Evolutionary conservation across 192 early-diverging fungal genomes (phyloP), one percentile per base, ranked within the genome.

Genomic region (Entomortierella beljakovae): DNA sequence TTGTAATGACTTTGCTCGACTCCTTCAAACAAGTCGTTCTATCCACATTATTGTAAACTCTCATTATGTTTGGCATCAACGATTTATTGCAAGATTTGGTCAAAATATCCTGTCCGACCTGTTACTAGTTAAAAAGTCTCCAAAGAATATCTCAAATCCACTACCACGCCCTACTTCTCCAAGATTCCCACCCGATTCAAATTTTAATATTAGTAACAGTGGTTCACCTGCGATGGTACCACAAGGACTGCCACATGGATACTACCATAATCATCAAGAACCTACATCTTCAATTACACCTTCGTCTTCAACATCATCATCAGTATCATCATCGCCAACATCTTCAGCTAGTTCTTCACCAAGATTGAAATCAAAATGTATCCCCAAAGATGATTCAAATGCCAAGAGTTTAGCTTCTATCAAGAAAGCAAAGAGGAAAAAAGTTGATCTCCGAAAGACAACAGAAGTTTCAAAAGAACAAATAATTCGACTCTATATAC

Each of bases 51-150:
- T 37, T 11, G 11, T 65, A 22, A 16, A 79, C 38, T 51, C 75
- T 0, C 75, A 79, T 38, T 79, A 69, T 40, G 35, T 79, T 38
- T 79, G 75, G 75, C 75, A 79, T 57, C 42, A 25, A 43, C 67
- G 75, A 1, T 79, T 79, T 43, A 54, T 35, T 10, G 29, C 13
- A 6, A 43, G 75, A 20, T 79, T 79, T 54, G 75, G 75, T 11
- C 75, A 79, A 25, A 13, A 46, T 7, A 28, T 79, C 35, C 61
- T 79, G 2, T 29, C 13, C 23, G 48, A 29, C 22, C 18, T 23
- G 6, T 20, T 37, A 26, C n/a, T 29, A 22, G 11, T 8, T 7
- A 15, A 6, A 32, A 57, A 34, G 51, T 25, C 51, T 25, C 8
- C 53, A 57, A 29, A 2, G 9, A 29, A 13, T 7, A 15, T 40